phyloP scores from a whole-genome alignment of 2,329 filamentous ascomycete species.

The Tolypocladium amazonense region DNA sequence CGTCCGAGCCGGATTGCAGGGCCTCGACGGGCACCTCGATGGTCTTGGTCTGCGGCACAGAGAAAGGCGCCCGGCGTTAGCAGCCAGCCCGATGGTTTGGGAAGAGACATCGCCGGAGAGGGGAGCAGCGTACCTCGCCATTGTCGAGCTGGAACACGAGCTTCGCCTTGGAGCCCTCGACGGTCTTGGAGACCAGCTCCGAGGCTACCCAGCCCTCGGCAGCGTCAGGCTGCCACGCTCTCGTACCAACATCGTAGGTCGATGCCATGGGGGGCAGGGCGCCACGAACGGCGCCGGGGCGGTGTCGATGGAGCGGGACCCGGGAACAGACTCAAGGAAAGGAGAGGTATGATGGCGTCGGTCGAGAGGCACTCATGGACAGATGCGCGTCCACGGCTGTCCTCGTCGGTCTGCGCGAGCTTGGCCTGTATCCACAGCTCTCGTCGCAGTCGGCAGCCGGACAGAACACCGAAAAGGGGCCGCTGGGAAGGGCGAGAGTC shows the following conservation, averaged over 20 bases:
- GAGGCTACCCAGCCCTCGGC: slow-evolving; percentile 97
- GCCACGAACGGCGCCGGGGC: slow-evolving; percentile 4
- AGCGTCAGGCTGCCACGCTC: slow-evolving; percentile 95
- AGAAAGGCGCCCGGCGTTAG: slow-evolving; percentile 4
- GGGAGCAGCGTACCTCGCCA: slow-evolving; percentile 61
- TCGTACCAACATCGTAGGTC: slow-evolving; percentile 90
- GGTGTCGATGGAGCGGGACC: slow-evolving; percentile 6
- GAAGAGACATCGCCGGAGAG: background rate
- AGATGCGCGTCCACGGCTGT: slow-evolving; percentile 7
- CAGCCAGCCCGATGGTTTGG: background rate
- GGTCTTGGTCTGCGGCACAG: slow-evolving; percentile 53
- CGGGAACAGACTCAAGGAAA: slow-evolving; percentile 1
- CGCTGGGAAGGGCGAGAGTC: background rate
- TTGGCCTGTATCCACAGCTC: background rate
- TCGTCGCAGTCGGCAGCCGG: background rate
- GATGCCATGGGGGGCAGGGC: slow-evolving; percentile 59
- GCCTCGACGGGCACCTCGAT: slow-evolving; percentile 68
- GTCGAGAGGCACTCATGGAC: slow-evolving; percentile 19
- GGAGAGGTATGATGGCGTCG: slow-evolving; percentile 1
- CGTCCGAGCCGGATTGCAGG: slow-evolving; percentile 66
- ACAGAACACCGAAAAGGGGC: background rate
- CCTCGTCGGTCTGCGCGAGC: background rate
- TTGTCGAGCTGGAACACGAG: slow-evolving; percentile 84
- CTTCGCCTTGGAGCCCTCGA: slow-evolving; percentile 76
- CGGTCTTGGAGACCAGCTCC: slow-evolving; percentile 76